phyloP scores from a whole-genome alignment of 2,329 filamentous ascomycete genomes.

The Aspergillus calidoustus region DNA sequence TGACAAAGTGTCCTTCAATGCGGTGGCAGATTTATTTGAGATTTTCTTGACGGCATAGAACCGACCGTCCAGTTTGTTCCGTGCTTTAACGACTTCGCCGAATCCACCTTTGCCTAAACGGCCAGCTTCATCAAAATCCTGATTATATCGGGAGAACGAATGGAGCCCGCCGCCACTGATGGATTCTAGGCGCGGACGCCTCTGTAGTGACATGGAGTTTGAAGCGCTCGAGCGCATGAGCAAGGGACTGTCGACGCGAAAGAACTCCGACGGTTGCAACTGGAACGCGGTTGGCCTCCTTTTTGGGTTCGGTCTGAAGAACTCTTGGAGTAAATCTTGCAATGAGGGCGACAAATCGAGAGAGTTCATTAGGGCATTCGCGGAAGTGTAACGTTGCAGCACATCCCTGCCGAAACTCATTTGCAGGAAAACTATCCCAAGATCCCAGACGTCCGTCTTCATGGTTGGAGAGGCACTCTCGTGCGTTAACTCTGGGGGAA shows the following conservation, averaged over 20 bases:
- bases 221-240: conserved; percentile 45
- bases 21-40: conserved; percentile 74
- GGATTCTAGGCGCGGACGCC: conserved; percentile 66
- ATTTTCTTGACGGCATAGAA: conserved; percentile 98
- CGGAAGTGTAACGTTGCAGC: conserved; percentile 76
- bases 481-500: conserved; percentile 74
- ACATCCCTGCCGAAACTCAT: conserved; percentile 89
- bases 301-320: conserved; percentile 84
- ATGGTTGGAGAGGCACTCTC: conserved; percentile 60
- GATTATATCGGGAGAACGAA: conserved; percentile 74
- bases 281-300: conserved; percentile 84
- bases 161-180: conserved; percentile 51
- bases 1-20: conserved; percentile 68
- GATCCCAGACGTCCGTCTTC: conserved; percentile 94
- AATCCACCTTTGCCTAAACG: conserved; percentile 91
- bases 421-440: conserved; percentile 88
- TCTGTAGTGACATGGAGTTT: conserved; percentile 51
- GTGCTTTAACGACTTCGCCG: conserved; percentile 92
- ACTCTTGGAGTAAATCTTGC: conserved; percentile 77
- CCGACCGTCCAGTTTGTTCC: conserved; percentile 90
- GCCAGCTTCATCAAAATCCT: conserved; percentile 89
- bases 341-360: conserved; percentile 74
- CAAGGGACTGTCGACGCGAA: conserved; percentile 46
- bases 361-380: conserved; percentile 72
- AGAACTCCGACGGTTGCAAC: conserved; percentile 59